Evolutionary conservation across 2,329 filamentous ascomycete species (phyloP).

Genomic region (Talaromyces sp.): DNA sequence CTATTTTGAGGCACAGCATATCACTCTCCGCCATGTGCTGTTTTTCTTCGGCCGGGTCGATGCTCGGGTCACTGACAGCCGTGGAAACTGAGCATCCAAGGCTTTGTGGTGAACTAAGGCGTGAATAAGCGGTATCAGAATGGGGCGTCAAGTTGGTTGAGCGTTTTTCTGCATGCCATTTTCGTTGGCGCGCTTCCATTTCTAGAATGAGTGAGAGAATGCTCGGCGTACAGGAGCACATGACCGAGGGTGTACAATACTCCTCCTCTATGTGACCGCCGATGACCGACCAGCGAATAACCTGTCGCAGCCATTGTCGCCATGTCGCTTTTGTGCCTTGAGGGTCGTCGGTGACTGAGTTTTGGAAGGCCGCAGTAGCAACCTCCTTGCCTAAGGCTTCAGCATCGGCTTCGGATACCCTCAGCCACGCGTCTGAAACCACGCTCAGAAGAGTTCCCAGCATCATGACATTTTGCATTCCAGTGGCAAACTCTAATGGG

Average conservation of each 20-base stretch:
- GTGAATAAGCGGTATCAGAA: neutral
- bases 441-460: slow-evolving; percentile 42
- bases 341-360: slow-evolving; percentile 20
- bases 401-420: slow-evolving; percentile 31
- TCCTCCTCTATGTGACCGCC: slow-evolving; percentile 24
- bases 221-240: slow-evolving; percentile 28
- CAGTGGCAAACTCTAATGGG: slow-evolving; percentile 36
- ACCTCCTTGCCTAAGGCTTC: slow-evolving; percentile 31
- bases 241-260: slow-evolving; percentile 13
- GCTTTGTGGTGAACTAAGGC: neutral
- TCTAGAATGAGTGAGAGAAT: slow-evolving; percentile 35
- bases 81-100: neutral
- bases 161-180: slow-evolving; percentile 30
- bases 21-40: slow-evolving; percentile 22
- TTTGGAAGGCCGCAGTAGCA: slow-evolving; percentile 25
- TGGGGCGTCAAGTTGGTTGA: neutral
- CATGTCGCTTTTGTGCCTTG: slow-evolving; percentile 25
- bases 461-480: slow-evolving; percentile 44
- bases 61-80: neutral
- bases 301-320: slow-evolving; percentile 34
- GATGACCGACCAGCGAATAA: slow-evolving; percentile 31
- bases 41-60: slow-evolving; percentile 5
- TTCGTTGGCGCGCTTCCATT: slow-evolving; percentile 38
- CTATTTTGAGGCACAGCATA: slow-evolving; percentile 29
- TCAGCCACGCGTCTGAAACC: slow-evolving; percentile 40